Percentiles rank a stretch among this genome's conserved stretches.
phyloP scores from a whole-genome alignment of 2,329 filamentous ascomycete species.

The Arthrobotrys sinensis region DNA sequence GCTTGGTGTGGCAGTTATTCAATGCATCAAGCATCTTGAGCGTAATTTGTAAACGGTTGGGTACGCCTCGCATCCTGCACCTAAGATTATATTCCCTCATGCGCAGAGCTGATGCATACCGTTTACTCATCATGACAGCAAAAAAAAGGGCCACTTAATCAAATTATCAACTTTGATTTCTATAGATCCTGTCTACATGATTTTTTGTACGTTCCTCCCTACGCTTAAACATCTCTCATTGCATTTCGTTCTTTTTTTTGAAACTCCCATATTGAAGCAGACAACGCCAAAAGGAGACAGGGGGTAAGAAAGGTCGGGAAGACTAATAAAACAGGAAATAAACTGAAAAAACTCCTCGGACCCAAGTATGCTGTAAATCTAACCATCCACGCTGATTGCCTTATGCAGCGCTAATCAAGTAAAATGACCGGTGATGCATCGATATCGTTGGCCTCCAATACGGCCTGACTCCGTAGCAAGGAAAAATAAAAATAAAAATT shows the following conservation, averaged over 20 bases:
- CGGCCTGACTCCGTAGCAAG: neutral
- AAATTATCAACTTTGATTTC: neutral
- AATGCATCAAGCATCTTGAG: no score
- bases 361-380: constrained; percentile 12
- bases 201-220: constrained; percentile 2
- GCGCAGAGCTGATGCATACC: neutral
- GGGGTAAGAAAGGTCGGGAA: neutral
- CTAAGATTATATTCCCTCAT: neutral
- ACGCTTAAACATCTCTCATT: constrained; percentile 3
- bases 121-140: constrained; percentile 11
- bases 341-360: constrained; percentile 17
- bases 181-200: constrained; percentile 38
- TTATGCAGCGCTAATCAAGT: constrained; percentile 8
- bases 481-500: constrained; percentile 15
- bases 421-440: constrained; percentile 13
- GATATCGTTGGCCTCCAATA: neutral
- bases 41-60: no score
- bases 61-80: neutral
- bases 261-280: neutral
- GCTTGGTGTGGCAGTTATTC: no score
- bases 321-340: neutral
- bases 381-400: constrained; percentile 11
- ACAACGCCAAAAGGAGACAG: constrained; percentile 9
- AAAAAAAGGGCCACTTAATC: neutral
- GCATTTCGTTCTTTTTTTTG: constrained; percentile 18